Conservation (phyloP, 441 rosid genomes). For the Syzygium syzygioides region DNA sequence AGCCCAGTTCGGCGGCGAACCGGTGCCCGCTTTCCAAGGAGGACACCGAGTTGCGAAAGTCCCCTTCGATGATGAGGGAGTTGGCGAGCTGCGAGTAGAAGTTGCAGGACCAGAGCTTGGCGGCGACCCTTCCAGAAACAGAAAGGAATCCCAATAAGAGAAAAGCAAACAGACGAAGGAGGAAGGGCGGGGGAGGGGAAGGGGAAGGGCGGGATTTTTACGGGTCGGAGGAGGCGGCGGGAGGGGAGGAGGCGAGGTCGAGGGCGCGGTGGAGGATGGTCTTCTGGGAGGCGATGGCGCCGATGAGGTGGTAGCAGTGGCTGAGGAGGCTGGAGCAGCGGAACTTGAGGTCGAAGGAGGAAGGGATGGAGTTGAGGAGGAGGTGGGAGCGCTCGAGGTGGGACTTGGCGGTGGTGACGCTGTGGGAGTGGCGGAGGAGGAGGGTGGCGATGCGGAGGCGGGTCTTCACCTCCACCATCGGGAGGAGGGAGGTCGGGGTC, state of each 20-base stretch:
- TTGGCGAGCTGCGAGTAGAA: conserved; percentile 93
- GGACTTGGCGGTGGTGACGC: conserved; percentile 74
- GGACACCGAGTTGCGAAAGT: conserved; percentile 58
- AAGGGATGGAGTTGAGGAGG: conserved; percentile 78
- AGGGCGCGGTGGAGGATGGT: conserved; percentile 73
- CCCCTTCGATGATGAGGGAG: conserved; percentile 75
- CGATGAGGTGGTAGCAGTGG: conserved; percentile 87
- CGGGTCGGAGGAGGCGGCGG: conserved; percentile 6
- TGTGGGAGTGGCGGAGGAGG: conserved; percentile 75
- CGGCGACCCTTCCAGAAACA: conserved; percentile 29
- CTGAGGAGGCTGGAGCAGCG: conserved; percentile 75
- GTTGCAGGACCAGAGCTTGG: conserved; percentile 83
- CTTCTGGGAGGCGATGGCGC: conserved; percentile 72
- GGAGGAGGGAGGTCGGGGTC: conserved; percentile 58
- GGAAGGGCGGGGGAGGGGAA: background rate
- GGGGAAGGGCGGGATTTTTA: background rate
- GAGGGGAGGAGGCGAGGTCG: conserved; percentile 44
- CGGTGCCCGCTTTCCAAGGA: conserved; percentile 58
- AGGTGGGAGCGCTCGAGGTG: conserved; percentile 87
- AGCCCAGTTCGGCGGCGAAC: conserved; percentile 54
- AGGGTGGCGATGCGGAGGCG: conserved; percentile 79
- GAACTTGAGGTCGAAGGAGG: conserved; percentile 84
- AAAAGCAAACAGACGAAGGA: background rate
- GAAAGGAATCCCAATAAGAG: background rate
- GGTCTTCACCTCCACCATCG: conserved; percentile 80